phyloP scores from a whole-genome alignment of 2,329 filamentous ascomycete species.

The Lizonia empirigonia region DNA sequence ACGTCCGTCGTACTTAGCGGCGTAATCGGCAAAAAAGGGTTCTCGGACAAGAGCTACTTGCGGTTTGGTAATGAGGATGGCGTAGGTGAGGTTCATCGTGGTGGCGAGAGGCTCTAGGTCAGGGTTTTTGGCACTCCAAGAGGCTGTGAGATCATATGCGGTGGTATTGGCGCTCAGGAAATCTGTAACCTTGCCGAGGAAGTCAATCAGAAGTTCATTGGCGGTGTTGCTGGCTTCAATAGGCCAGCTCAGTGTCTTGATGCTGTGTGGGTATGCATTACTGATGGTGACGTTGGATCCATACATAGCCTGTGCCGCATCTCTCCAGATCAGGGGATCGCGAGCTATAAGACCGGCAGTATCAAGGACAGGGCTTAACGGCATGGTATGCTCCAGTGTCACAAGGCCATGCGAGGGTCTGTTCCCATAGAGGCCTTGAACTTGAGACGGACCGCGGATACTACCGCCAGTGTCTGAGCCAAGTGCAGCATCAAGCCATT shows the following conservation, averaged over 20 bases:
- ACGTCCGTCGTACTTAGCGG: slow-evolving; percentile 52
- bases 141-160: slow-evolving; percentile 44
- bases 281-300: slow-evolving; percentile 52
- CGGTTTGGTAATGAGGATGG: slow-evolving; percentile 55
- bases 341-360: slow-evolving; percentile 55
- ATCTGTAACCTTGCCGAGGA: slow-evolving; percentile 50
- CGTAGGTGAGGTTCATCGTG: slow-evolving; percentile 54
- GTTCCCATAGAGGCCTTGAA: slow-evolving; percentile 59
- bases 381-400: slow-evolving; percentile 56
- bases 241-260: slow-evolving; percentile 54
- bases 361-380: slow-evolving; percentile 55
- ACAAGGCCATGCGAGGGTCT: slow-evolving; percentile 57
- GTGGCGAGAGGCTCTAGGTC: slow-evolving; percentile 39
- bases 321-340: slow-evolving; percentile 52
- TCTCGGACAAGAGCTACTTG: slow-evolving; percentile 55
- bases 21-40: slow-evolving; percentile 59
- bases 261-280: slow-evolving; percentile 50
- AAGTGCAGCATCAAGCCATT: slow-evolving; percentile 58
- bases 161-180: slow-evolving; percentile 51
- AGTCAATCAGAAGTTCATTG: slow-evolving; percentile 50
- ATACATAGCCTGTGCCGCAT: slow-evolving; percentile 55
- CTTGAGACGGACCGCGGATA: slow-evolving; percentile 55
- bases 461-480: slow-evolving; percentile 59
- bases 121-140: slow-evolving; percentile 45
- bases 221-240: slow-evolving; percentile 35